Evolutionary conservation across 768 basidiomycete genomes (phyloP).

Genomic region (Kwoniella mangroviensis): DNA sequence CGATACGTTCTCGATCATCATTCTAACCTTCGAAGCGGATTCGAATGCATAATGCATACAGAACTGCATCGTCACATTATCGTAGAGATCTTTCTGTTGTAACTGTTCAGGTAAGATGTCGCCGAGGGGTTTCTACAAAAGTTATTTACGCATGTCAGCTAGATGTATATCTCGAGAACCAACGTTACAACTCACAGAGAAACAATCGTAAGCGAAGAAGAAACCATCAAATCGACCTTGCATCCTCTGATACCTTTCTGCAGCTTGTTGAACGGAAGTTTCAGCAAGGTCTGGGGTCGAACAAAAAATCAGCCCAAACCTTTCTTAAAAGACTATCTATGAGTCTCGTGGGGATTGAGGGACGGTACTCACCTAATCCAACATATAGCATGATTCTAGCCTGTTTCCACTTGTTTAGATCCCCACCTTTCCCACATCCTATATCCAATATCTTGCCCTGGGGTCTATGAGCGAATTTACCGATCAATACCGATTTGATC

Average conservation of each 20-base stretch:
- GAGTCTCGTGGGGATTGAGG: neutral
- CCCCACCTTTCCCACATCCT: conserved; percentile 99
- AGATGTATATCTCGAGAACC: conserved; percentile 6
- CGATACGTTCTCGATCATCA: conserved; percentile 90
- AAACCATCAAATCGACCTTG: conserved; percentile 70
- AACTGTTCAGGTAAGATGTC: conserved; percentile 69
- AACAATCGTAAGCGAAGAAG: conserved; percentile 90
- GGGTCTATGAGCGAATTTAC: conserved; percentile 79
- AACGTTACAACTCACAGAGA: conserved; percentile 61
- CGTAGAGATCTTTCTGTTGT: conserved; percentile 71
- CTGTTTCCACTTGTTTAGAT: conserved; percentile 92
- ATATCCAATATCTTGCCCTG: conserved; percentile 87
- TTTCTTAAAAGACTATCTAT: neutral
- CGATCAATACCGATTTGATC: conserved; percentile 96
- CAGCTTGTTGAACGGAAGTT: conserved; percentile 88
- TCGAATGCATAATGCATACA: conserved; percentile 99
- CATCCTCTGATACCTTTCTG: conserved; percentile 66
- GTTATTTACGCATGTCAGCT: neutral
- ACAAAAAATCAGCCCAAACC: neutral
- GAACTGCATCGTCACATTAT: conserved; percentile 98
- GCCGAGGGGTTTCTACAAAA: conserved; percentile 65
- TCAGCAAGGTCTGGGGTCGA: conserved; percentile 76
- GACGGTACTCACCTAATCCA: conserved; percentile 69
- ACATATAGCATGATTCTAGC: conserved; percentile 78
- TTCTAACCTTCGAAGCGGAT: conserved; percentile 78